Evolutionary conservation across 176 grass and related monocot genomes (phyloP), one percentile per base, ranked within the genome.

Genomic region (Urochloa ruziziensis): DNA sequence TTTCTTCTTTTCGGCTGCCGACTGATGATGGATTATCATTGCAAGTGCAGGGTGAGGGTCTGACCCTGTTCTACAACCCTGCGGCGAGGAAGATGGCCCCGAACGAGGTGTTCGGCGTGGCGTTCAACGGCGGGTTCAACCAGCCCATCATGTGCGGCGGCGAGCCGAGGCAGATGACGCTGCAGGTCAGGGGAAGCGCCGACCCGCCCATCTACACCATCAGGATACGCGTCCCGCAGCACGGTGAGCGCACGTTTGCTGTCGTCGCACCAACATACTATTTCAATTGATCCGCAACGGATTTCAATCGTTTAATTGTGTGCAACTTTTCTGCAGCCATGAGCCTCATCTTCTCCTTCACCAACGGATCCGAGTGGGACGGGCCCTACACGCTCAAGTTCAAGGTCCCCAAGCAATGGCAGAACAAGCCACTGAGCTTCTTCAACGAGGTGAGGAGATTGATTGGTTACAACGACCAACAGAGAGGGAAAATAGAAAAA

Each of bases 141-240:
- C 96, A 98, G 82, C 96, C 96, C 19, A 98, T 98, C 77, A 98
- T 95, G 96, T 98, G 96, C 35, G 91, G 96, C 40, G 87, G 91
- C 42, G 91, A 93, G 79, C 93, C 96, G 27, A 95, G 96, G 90
- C 82, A 91, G 66, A 98, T 98, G 96, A 90, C 92, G 48, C 84
- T 81, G 80, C 94, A 94, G 84, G 84, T 54, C 37, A 62, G 96
- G 83, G 92, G 93, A 25, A 90, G 81, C 49, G 96, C 91, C 74
- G 87, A 90, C 78, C 90, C 91, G 23, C 93, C 96, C 21, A 91
- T 95, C 32, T 95, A 91, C 82, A 90, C 87, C 75, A 98, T 98
- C 81, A 95, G 90, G 79, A 95, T 95, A 70, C 79, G 67, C 30
- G 87, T 93, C 30, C 93, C 96, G 19, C 92, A 74, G 54, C 87